phyloP scores from a whole-genome alignment of 2,329 filamentous ascomycete species.

The Colletotrichum neosansevieriae region DNA sequence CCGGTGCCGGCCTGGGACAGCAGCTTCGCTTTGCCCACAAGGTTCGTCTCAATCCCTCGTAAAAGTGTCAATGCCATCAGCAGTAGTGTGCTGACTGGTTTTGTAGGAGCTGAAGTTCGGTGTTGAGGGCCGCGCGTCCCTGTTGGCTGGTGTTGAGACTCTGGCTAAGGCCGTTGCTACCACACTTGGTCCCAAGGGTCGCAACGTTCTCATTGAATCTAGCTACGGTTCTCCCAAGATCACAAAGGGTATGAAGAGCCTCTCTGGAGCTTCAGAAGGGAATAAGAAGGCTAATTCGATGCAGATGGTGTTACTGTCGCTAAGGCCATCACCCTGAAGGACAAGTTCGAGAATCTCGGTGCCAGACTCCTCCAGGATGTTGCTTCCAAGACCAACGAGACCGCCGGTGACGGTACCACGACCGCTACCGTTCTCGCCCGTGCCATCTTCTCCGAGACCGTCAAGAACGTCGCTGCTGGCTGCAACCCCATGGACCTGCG shows the following conservation, averaged over 20 bases:
- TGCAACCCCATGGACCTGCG: slow-evolving; percentile 99
- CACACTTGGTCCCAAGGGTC: slow-evolving; percentile 96
- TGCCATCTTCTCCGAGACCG: slow-evolving; percentile 99
- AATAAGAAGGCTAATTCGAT: slow-evolving; percentile 43
- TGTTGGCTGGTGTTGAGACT: slow-evolving; percentile 95
- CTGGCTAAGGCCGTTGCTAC: slow-evolving; percentile 96
- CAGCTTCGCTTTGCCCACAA: slow-evolving; percentile 98
- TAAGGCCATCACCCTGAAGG: slow-evolving; percentile 91
- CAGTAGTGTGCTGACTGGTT: slow-evolving; percentile 46
- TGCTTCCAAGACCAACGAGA: slow-evolving; percentile 99
- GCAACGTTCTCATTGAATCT: slow-evolving; percentile 98
- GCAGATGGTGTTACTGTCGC: slow-evolving; percentile 89
- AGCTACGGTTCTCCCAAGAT: slow-evolving; percentile 99
- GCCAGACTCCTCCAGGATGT: slow-evolving; percentile 97
- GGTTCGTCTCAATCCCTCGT: slow-evolving; percentile 63
- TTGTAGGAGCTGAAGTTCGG: slow-evolving; percentile 95
- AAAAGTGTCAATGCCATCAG: slow-evolving; percentile 40
- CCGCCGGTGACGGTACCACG: slow-evolving; percentile 98
- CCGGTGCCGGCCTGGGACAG: slow-evolving; percentile 77
- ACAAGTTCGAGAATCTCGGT: slow-evolving; percentile 99
- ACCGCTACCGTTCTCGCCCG: slow-evolving; percentile 97
- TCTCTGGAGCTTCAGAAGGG: neutral
- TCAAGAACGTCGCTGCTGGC: slow-evolving; percentile 99
- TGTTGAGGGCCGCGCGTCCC: slow-evolving; percentile 89
- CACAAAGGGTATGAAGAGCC: slow-evolving; percentile 82